Base-by-base conservation (phyloP, 768 basidiomycete species). In the Auricularia cornea region DNA sequence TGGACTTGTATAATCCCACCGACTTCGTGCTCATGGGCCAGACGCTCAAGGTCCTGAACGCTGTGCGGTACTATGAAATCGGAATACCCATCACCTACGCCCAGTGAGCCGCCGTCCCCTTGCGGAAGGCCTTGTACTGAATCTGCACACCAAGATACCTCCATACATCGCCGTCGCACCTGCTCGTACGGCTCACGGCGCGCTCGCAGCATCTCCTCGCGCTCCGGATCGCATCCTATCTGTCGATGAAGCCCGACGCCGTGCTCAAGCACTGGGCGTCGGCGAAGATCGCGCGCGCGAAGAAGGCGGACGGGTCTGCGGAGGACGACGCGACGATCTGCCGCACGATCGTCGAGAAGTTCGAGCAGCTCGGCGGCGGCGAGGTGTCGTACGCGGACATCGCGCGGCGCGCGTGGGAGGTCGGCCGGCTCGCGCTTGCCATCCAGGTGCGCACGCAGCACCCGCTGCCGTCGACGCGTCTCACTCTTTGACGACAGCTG, bases 241-340 rank as follows among this genome's bases (percentile, higher is more conserved):
- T 98, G 32, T 82, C 83, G 18, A 79, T 98, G 54, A 89, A 90
- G 60, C 89, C 94, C 1, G 90, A 94, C 66, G 82, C 84, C 0
- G 94, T 98, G 1, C 78, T 99, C 48, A 91, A 88, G 66, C 96
- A 98, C 71, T 99, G 97, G 97, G 97, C 97, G 1, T 87, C 86
- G 64, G 89, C 92, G 1, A 96, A 97, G 74, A 97, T 99, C 63
- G 73, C 85, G 59, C 84, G 83, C 18, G 86, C 92, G 12, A 84
- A 85, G 65, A 78, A 84, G 0, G 74, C 83, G 0, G 79, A 81
- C 29, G 83, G 80, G 20, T 72, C 80, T 12, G 83, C 81, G 3
- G 75, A 78, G 62, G 83, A 86, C 63, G 94, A 97, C 67, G 88
- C 88, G 40, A 87, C 86, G 51, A 79, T 96, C 12, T 94, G 93